phyloP scores from a whole-genome alignment of 2,329 filamentous ascomycete genomes.

The Fusarium caatingaense region DNA sequence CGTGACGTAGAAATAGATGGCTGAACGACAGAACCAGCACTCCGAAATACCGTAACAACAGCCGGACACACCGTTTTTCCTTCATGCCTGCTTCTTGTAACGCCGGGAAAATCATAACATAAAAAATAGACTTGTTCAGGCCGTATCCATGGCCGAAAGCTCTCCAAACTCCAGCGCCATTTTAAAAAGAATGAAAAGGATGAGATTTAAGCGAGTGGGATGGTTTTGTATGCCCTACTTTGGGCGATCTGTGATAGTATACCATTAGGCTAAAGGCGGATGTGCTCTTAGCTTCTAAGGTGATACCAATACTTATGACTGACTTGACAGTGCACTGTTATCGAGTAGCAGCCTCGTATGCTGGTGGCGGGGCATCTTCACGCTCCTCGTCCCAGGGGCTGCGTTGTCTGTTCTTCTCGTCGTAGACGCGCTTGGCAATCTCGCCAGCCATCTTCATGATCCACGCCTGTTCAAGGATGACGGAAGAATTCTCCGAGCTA shows the following conservation, averaged over 20 bases:
- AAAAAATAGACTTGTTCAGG: conserved; percentile 27
- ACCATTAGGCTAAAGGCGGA: neutral
- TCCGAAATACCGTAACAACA: conserved; percentile 31
- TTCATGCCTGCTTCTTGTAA: conserved; percentile 32
- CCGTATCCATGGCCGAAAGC: conserved; percentile 24
- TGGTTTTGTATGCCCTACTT: conserved; percentile 7
- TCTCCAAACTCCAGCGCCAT: conserved; percentile 42
- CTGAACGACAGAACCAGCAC: conserved; percentile 24
- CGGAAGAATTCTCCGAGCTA: conserved; percentile 63
- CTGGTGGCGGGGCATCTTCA: conserved; percentile 69
- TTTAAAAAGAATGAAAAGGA: conserved; percentile 30
- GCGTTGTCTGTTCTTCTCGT: conserved; percentile 74
- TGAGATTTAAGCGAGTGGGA: conserved; percentile 33
- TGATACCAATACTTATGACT: conserved; percentile 7
- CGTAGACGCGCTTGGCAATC: conserved; percentile 86
- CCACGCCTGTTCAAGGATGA: conserved; percentile 84
- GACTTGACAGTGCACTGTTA: conserved; percentile 43
- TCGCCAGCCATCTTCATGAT: conserved; percentile 94
- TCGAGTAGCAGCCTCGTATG: conserved; percentile 65
- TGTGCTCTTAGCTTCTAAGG: neutral
- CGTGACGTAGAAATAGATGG: conserved; percentile 28
- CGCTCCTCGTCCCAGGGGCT: conserved; percentile 62
- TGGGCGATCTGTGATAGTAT: neutral
- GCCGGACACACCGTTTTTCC: conserved; percentile 41
- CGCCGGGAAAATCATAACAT: conserved; percentile 38